These are phyloP conservation scores for Luzula sylvatica DNA, from an alignment of 176 grass and related monocot species.

Conservation along the genomic window DNA sequence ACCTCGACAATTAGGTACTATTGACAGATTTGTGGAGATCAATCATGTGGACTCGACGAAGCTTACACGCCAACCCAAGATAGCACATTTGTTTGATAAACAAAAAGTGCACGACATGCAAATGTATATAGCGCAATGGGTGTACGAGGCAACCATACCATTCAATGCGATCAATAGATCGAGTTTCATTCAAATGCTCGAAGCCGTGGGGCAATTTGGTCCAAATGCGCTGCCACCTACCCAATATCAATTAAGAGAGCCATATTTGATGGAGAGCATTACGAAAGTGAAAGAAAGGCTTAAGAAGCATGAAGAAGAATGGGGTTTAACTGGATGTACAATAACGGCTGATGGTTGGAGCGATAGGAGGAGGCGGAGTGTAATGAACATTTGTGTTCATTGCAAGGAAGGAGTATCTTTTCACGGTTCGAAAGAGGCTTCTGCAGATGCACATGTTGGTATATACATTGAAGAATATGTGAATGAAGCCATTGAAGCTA, in stretches of 20 bases:
- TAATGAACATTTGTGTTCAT: constrained; percentile 12
- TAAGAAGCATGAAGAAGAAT: too few species aligned
- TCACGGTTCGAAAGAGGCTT: neutral
- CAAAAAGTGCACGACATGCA: too few species aligned
- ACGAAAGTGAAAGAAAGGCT: constrained; percentile 1
- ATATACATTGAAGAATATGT: constrained; percentile 1
- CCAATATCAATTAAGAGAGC: constrained; percentile 2
- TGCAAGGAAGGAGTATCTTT: constrained; percentile 10
- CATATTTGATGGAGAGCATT: neutral
- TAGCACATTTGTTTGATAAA: too few species aligned
- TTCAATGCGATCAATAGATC: constrained; percentile 2
- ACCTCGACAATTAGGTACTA: too few species aligned
- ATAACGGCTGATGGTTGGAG: constrained; percentile 3
- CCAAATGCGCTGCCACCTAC: neutral
- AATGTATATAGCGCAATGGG: too few species aligned
- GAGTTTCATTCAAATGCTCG: neutral
- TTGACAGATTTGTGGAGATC: too few species aligned
- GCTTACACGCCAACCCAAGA: too few species aligned
- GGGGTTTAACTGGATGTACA: neutral
- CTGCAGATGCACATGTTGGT: constrained; percentile 1
- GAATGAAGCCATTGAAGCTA: neutral
- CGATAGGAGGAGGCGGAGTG: neutral
- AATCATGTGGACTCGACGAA: too few species aligned
- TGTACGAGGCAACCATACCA: too few species aligned
- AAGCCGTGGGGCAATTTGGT: constrained; percentile 12